These are phyloP conservation scores for Chalaropsis ovoidea DNA, from an alignment of 2,329 filamentous ascomycete species.

Conservation along the genomic window DNA sequence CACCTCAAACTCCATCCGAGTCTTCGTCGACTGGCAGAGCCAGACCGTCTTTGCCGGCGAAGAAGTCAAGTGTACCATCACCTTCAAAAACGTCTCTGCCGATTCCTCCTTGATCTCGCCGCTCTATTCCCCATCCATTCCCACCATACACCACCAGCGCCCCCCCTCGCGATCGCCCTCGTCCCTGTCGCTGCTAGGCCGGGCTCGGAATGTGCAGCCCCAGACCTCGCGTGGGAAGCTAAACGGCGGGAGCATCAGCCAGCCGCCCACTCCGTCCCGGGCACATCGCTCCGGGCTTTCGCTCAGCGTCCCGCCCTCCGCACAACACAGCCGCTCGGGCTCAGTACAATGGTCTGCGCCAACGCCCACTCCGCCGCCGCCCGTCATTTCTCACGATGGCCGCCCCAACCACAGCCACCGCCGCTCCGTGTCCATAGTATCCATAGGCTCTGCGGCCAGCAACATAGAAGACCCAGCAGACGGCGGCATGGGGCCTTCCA, in stretches of 20 bases:
- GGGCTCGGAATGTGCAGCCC: conserved; percentile 36
- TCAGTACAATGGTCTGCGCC: conserved; percentile 40
- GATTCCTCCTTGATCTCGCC: conserved; percentile 28
- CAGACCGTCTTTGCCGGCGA: conserved; percentile 94
- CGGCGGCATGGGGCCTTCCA: conserved; percentile 12
- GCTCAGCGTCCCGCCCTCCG: conserved; percentile 44
- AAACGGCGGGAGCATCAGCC: conserved; percentile 31
- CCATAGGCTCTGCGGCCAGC: conserved; percentile 51
- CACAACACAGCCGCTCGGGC: conserved; percentile 38
- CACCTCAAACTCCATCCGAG: conserved; percentile 60
- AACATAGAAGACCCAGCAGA: conserved; percentile 39
- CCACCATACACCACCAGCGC: conserved; percentile 30
- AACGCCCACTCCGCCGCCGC: conserved; percentile 29
- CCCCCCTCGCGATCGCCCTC: conserved; percentile 34
- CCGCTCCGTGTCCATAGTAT: conserved; percentile 74
- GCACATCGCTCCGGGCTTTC: conserved; percentile 61
- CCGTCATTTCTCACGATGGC: conserved; percentile 28
- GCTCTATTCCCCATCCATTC: conserved; percentile 4
- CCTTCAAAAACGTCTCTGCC: conserved; percentile 75
- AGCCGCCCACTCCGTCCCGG: conserved; percentile 33
- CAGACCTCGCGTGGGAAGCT: conserved; percentile 37
- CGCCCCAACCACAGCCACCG: conserved; percentile 39
- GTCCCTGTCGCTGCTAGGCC: conserved; percentile 36
- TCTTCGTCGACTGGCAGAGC: conserved; percentile 91
- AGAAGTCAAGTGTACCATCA: conserved; percentile 89